Percentiles rank a stretch among this genome's conserved stretches.
Evolutionary conservation across 108 stramenopile species (phyloP).

Genomic region (Fragilaria crotonensis): DNA sequence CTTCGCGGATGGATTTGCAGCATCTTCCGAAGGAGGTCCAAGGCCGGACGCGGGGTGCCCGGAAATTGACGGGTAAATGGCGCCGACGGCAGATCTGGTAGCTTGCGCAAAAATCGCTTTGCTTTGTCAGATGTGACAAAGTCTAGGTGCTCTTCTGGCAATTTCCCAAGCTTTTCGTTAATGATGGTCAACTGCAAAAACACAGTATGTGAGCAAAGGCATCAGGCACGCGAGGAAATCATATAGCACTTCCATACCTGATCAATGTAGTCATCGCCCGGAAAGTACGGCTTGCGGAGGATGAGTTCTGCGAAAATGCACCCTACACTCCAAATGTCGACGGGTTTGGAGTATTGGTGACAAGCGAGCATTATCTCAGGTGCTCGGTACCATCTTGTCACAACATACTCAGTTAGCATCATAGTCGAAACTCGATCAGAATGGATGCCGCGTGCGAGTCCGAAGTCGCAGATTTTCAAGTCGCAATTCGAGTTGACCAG

Average conservation of each 20-base stretch:
- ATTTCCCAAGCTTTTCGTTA: conserved; percentile 85
- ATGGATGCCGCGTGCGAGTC: conserved; percentile 89
- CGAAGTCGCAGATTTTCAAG: conserved; percentile 98
- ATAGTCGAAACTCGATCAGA: conserved; percentile 54
- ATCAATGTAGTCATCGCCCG: conserved; percentile 99
- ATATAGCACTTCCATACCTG: too few species aligned
- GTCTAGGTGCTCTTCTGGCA: conserved; percentile 84
- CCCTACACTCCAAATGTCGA: conserved; percentile 95
- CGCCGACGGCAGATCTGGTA: conserved; percentile 53
- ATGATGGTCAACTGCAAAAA: conserved; percentile 68
- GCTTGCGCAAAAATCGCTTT: conserved; percentile 84
- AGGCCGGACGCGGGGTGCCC: conserved; percentile 63
- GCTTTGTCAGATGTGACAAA: conserved; percentile 93
- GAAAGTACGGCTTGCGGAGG: conserved; percentile 91
- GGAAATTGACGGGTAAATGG: conserved; percentile 70
- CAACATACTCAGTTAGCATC: conserved; percentile 91
- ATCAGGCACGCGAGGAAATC: too few species aligned
- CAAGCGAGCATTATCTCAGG: conserved; percentile 99
- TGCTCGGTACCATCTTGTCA: conserved; percentile 98
- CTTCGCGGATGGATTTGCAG: conserved; percentile 86
- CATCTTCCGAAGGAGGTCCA: conserved; percentile 88
- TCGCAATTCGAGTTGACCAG: conserved; percentile 99
- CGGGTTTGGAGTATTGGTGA: conserved; percentile 97
- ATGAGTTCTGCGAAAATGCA: conserved; percentile 99
- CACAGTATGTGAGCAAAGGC: too few species aligned